Evolutionary conservation across 1,284 basidiomycete genomes (phyloP).

Genomic region (Mixia osmundae): DNA sequence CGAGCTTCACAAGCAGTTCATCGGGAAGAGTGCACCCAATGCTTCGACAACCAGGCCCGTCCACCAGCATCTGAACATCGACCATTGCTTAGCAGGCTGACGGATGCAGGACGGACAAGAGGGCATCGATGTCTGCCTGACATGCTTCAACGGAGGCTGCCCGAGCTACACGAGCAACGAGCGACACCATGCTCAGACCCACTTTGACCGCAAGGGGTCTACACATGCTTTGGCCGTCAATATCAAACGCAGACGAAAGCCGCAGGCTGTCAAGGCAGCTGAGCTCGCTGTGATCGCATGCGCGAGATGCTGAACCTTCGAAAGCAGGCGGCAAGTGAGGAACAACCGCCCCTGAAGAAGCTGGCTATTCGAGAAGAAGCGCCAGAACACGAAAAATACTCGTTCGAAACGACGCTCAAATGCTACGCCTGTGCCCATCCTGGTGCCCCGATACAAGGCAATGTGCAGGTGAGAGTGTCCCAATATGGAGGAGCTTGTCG

Average conservation of each 20-base stretch:
- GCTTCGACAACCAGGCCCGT: conserved; percentile 72
- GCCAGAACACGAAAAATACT: conserved; percentile 66
- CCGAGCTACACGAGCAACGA: conserved; percentile 28
- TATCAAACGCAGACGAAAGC: conserved; percentile 48
- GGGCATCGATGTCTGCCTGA: conserved; percentile 73
- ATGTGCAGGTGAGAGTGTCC: conserved; percentile 15
- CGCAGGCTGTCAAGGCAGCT: conserved; percentile 14
- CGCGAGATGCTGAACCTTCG: too few relatives aligned
- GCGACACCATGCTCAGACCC: conserved; percentile 45
- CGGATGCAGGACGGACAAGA: conserved; percentile 36
- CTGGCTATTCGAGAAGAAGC: conserved; percentile 59
- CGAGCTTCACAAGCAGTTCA: conserved; percentile 30
- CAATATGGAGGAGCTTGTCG: not conserved
- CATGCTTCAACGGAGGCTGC: conserved; percentile 85
- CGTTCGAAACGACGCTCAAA: conserved; percentile 39
- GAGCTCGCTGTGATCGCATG: too few relatives aligned
- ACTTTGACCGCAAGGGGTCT: conserved; percentile 34
- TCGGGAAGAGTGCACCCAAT: conserved; percentile 78
- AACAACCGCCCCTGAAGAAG: conserved; percentile 69
- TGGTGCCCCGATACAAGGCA: conserved; percentile 8
- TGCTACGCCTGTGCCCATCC: conserved; percentile 43
- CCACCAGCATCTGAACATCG: conserved; percentile 1
- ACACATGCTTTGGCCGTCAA: conserved; percentile 60
- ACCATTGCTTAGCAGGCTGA: not conserved
- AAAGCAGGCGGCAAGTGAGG: conserved; percentile 9